Base-by-base conservation (phyloP, 495 filamentous ascomycete species). In the Trichoderma orchidacearum region DNA sequence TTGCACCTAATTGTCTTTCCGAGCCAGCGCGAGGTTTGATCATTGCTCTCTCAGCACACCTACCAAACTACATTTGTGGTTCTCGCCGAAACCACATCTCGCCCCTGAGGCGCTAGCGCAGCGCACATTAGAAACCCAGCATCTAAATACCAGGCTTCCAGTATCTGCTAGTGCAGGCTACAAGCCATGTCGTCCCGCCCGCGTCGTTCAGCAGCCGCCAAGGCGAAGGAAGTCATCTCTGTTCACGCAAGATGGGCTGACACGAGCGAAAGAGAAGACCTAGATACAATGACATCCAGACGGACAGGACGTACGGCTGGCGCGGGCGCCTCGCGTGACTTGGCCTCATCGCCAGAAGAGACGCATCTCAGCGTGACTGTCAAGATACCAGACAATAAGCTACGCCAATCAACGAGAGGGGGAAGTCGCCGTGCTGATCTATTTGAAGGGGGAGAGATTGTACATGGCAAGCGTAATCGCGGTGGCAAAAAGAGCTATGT, bases 361-460 rank as follows among this genome's bases (percentile, higher is more conserved):
- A 71, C 72, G 34, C 84, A 86, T 58, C 80, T 92, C 55, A 81
- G 81, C 66, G 73, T 96, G 51, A 94, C 85, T 29, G 83, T 96
- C 61, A 95, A 90, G 73, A 84, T 92, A 64, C 83, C 88, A 5
- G 80, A 88, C 30, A 86, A 77, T 72, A 93, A 88, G 74, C 76
- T 93, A 54, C 85, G 87, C 31, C 84, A 94, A 67, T 86, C 82
- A 13, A 91, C 35, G 17, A 64, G 60, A 23, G 64, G 62, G 41
- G 60, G 61, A 50, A 55, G 62, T 57, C 68, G 62, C 58, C 64
- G 53, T 62, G 51, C 56, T 41, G 68, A 63, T 69, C 58, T 58
- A 15, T 80, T 80, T 61, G 68, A 69, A 30, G 75, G 77, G n/a
- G 73, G 76, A 30, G 72, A 85, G 58, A 81, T 83, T 54, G 61